A percentile compares a stretch with the other conserved stretches of the same genome.
phyloP scores from a whole-genome alignment of 2,329 filamentous ascomycete genomes.

The Penicillium sp. region DNA sequence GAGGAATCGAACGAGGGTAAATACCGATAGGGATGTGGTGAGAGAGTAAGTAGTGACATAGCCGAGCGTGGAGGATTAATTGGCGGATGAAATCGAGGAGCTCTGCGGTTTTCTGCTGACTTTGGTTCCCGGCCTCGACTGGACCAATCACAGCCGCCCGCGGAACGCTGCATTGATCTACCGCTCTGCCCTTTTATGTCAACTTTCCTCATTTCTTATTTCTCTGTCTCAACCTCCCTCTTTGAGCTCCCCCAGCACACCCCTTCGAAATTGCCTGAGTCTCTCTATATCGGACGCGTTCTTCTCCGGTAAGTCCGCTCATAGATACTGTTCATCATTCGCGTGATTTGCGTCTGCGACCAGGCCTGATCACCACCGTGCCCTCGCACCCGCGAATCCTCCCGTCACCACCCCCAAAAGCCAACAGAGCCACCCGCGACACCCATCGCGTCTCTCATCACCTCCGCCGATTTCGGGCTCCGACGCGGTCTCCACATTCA shows the following conservation, averaged over 20 bases:
- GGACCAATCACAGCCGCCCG: conserved; percentile 36
- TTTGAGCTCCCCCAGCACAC: background rate
- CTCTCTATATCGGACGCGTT: conserved; percentile 6
- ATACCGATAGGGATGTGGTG: conserved; percentile 50
- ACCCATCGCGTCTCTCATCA: background rate
- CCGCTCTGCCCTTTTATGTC: conserved; percentile 39
- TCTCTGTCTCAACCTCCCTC: background rate
- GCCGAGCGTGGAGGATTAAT: background rate
- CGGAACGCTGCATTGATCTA: conserved; percentile 33
- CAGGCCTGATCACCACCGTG: conserved; percentile 7
- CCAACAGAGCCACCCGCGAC: background rate
- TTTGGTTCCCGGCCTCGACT: conserved; percentile 39
- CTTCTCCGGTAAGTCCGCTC: conserved; percentile 14
- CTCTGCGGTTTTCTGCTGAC: conserved; percentile 17
- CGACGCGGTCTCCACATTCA: conserved; percentile 5
- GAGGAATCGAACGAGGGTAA: conserved; percentile 67
- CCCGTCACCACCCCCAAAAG: background rate
- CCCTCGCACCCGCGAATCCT: background rate
- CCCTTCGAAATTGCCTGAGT: background rate
- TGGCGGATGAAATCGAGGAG: conserved; percentile 36
- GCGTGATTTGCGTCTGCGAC: conserved; percentile 5
- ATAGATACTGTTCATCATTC: conserved; percentile 2
- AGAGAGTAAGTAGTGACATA: too few relatives aligned
- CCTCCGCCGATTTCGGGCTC: background rate
- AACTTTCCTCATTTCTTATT: conserved; percentile 14